These are phyloP conservation scores for Rachicladosporium sp. DNA, from an alignment of 2,329 filamentous ascomycete species.

Conservation along the genomic window DNA sequence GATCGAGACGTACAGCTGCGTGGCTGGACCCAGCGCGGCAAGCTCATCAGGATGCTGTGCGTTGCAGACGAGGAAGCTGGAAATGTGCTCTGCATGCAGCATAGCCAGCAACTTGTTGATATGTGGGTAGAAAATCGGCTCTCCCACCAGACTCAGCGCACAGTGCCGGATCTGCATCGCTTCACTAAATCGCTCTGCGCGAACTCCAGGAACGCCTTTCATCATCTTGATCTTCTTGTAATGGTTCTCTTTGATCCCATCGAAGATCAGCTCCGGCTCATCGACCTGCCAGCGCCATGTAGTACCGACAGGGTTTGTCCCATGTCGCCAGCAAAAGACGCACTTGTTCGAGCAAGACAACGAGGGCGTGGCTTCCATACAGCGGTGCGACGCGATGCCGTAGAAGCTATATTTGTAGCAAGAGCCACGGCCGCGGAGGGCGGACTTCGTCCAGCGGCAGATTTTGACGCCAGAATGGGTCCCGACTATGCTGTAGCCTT, in stretches of 20 bases:
- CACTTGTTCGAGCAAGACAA: constrained; percentile 97
- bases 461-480: constrained; percentile 96
- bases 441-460: constrained; percentile 96
- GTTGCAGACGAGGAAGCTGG: constrained; percentile 91
- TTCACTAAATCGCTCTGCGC: constrained; percentile 82
- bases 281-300: constrained; percentile 96
- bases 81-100: constrained; percentile 76
- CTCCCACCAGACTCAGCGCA: constrained; percentile 80
- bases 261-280: constrained; percentile 75
- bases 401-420: constrained; percentile 99
- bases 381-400: constrained; percentile 88
- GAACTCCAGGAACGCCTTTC: constrained; percentile 81
- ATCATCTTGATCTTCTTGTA: constrained; percentile 98
- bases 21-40: constrained; percentile 68
- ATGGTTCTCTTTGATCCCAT: constrained; percentile 80
- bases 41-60: constrained; percentile 92
- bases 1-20: constrained; percentile 92
- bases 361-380: constrained; percentile 95
- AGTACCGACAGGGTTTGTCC: constrained; percentile 91
- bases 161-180: constrained; percentile 90
- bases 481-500: constrained; percentile 90
- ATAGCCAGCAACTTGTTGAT: constrained; percentile 85
- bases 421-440: constrained; percentile 79
- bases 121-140: constrained; percentile 97
- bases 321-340: constrained; percentile 97